Conservation (phyloP, 1,139 yeast species). For the Sugiyamaella sp. region DNA sequence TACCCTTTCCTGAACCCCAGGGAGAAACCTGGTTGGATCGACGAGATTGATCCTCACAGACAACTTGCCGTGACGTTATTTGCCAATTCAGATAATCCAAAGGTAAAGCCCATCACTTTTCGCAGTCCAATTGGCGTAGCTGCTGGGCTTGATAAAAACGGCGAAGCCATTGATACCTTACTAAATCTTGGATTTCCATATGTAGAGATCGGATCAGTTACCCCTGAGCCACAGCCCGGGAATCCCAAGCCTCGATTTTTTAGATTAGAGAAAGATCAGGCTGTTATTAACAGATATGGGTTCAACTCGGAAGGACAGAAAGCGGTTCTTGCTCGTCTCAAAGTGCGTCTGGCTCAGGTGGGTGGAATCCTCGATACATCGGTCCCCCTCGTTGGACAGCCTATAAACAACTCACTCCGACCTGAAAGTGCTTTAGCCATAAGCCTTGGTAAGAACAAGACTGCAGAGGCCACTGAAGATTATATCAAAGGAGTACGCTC, state of each 20-base stretch:
- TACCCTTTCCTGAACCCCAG: conserved; percentile 44
- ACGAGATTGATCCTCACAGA: conserved; percentile 38
- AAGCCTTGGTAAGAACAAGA: conserved; percentile 89
- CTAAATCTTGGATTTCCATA: conserved; percentile 81
- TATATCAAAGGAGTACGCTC: conserved; percentile 81
- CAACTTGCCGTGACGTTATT: conserved; percentile 40
- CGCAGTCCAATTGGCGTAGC: conserved; percentile 88
- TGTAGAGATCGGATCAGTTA: conserved; percentile 91
- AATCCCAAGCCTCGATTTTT: conserved; percentile 90
- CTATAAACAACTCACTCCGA: conserved; percentile 58
- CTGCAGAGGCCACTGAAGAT: conserved; percentile 86
- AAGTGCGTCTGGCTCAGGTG: conserved; percentile 48
- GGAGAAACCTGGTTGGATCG: conserved; percentile 38
- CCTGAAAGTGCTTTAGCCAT: conserved; percentile 72
- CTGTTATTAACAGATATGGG: conserved; percentile 92
- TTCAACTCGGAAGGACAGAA: conserved; percentile 91
- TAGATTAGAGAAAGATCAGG: conserved; percentile 80
- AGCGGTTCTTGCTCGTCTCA: conserved; percentile 65
- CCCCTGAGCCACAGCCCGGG: conserved; percentile 93
- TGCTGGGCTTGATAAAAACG: conserved; percentile 95
- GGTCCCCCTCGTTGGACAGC: conserved; percentile 27
- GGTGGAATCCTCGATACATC: conserved; percentile 20
- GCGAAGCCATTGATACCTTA: conserved; percentile 86
- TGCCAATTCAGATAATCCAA: conserved; percentile 35
- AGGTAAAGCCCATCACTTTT: conserved; percentile 45